Percentiles rank a stretch among this genome's conserved stretches.
These are phyloP conservation scores for Candida endomychidarum DNA, from an alignment of 805 yeast genomes.

Conservation along the genomic window DNA sequence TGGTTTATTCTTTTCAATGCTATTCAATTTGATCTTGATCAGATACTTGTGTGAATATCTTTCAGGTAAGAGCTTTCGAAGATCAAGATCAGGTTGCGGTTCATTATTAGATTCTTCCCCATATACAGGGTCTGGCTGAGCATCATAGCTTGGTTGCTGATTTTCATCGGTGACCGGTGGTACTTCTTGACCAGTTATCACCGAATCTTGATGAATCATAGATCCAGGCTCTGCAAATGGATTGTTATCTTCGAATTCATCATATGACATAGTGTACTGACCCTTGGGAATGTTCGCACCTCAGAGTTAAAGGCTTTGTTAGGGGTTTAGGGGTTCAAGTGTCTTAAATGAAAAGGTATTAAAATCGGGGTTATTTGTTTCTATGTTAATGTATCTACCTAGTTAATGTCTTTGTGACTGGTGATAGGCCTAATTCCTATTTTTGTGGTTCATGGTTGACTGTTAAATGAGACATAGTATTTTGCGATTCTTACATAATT, in stretches of 20 bases:
- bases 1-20: constrained; percentile 68
- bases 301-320: constrained; percentile 27
- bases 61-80: constrained; percentile 51
- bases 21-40: constrained; percentile 57
- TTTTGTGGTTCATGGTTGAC: no score
- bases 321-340: no score
- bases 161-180: constrained; percentile 1
- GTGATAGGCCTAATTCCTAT: no score
- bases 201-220: constrained; percentile 2
- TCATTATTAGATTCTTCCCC: constrained; percentile 5
- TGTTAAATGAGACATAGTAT: no score
- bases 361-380: no score
- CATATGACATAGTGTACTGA: constrained; percentile 36
- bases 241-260: constrained; percentile 44
- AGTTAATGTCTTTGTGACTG: no score
- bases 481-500: no score
- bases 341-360: no score
- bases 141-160: constrained; percentile 5
- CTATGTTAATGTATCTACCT: no score
- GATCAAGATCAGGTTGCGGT: constrained; percentile 31
- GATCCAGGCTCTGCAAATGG: constrained; percentile 38
- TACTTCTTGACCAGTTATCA: constrained; percentile 17
- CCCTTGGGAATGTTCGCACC: neutral
- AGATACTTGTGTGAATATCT: constrained; percentile 42
- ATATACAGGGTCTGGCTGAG: constrained; percentile 6